phyloP scores from a whole-genome alignment of 495 filamentous ascomycete genomes.

The Neurospora discreta region DNA sequence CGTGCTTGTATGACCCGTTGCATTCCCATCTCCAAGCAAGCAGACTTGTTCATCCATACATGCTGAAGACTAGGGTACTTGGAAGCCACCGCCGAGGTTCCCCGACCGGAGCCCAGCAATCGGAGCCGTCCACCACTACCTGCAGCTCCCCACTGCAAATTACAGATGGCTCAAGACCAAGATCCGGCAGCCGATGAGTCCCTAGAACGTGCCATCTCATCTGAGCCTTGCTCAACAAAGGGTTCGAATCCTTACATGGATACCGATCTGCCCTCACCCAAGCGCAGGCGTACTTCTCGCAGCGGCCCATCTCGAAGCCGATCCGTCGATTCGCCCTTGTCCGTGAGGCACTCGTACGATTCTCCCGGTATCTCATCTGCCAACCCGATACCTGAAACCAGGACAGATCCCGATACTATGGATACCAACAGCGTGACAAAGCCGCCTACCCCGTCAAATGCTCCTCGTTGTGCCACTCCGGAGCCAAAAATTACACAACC shows the following conservation, averaged over 20 bases:
- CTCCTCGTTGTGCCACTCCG: constrained; percentile 24
- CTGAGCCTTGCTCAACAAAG: constrained; percentile 44
- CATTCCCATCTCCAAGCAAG: not conserved
- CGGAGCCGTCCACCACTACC: constrained; percentile 3
- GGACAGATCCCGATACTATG: constrained; percentile 28
- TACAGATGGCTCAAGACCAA: constrained; percentile 39
- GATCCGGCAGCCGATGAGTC: constrained; percentile 36
- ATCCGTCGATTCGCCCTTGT: constrained; percentile 24
- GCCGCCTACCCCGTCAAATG: constrained; percentile 25
- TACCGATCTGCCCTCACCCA: constrained; percentile 38
- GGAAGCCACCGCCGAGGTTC: constrained; percentile 26
- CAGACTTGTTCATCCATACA: constrained; percentile 10
- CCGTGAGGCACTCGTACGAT: constrained; percentile 3
- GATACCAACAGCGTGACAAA: constrained; percentile 5
- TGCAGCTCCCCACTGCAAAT: constrained; percentile 14
- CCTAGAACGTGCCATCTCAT: constrained; percentile 46
- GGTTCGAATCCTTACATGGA: constrained; percentile 47
- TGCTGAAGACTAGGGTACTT: constrained; percentile 20
- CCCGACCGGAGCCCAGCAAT: constrained; percentile 22
- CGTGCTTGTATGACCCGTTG: not conserved
- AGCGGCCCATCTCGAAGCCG: constrained; percentile 29
- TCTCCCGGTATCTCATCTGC: constrained; percentile 15
- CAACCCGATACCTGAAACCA: constrained; percentile 11
- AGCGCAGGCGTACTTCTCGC: constrained; percentile 38
- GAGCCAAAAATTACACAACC: constrained; percentile 16